A percentile compares a stretch with the other conserved stretches of the same genome.
These are phyloP conservation scores for Kazachstania sp. DNA, from an alignment of 1,139 yeast species.

Conservation along the genomic window DNA sequence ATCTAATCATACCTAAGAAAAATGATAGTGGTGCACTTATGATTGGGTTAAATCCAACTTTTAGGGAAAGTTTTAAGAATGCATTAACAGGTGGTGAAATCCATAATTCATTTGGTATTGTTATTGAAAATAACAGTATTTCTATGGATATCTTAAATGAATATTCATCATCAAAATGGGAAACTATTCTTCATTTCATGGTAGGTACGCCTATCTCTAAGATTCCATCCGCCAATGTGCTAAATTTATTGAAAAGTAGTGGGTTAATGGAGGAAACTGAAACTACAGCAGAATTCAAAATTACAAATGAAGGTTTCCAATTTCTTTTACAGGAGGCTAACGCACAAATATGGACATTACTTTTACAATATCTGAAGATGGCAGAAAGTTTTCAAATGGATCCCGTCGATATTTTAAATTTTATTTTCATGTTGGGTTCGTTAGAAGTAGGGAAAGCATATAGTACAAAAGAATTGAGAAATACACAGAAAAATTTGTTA, in stretches of 20 bases:
- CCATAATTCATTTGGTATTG: conserved; percentile 47
- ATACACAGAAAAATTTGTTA: conserved; percentile 78
- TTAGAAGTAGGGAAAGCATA: conserved; percentile 86
- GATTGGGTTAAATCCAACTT: conserved; percentile 56
- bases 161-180: conserved; percentile 88
- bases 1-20: conserved; percentile 54
- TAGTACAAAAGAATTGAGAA: conserved; percentile 59
- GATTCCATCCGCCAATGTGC: conserved; percentile 61
- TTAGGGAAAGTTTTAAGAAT: conserved; percentile 64
- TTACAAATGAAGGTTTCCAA: conserved; percentile 90
- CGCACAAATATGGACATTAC: conserved; percentile 89
- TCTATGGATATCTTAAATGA: conserved; percentile 59
- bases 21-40: conserved; percentile 21
- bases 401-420: conserved; percentile 90
- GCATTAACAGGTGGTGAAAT: conserved; percentile 71
- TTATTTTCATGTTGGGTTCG: conserved; percentile 87
- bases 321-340: conserved; percentile 85
- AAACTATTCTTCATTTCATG: conserved; percentile 91
- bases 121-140: conserved; percentile 42
- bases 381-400: conserved; percentile 84
- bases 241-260: conserved; percentile 59
- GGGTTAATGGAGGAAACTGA: conserved; percentile 71
- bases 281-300: conserved; percentile 45
- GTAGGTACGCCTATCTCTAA: conserved; percentile 74
- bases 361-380: conserved; percentile 78